Evolutionary conservation across 345 rosid species (phyloP), one percentile per base, ranked within the genome.

Genomic region (Rhizophora apiculata): DNA sequence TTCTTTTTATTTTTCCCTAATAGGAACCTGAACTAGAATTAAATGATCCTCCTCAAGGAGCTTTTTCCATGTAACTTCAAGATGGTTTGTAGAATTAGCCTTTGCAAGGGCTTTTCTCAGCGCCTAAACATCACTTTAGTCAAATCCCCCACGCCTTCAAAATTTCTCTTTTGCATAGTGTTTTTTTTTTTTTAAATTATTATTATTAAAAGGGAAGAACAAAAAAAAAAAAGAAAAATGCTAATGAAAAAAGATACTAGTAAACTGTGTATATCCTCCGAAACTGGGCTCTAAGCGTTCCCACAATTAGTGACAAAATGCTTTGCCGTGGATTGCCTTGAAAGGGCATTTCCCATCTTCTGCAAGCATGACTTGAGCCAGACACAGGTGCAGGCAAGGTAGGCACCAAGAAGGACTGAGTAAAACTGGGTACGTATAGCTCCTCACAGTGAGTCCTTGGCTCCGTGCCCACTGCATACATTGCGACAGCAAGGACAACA

Each of bases 401-500:
- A 1, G 86, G 77, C n/a, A 84, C 85, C 74, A 86, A 49, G 69
- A 86, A 86, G 13, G 90, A 86, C 46, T 67, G 83, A 24, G 62
- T 78, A 27, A 86, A 77, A 22, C 55, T 64, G 0, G 71, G 56
- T 21, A 26, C 11, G 7, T 60, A 65, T 3, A 62, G 13, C 39
- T 67, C 20, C 20, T 29, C 60, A 63, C 60, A 55, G 0, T 65
- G 64, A 19, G 24, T 51, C 19, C 63, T 73, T 1, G 83, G 76
- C 62, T 71, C 79, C 0, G 65, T 46, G 3, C 87, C 86, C 9
- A 62, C 24, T 11, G 43, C 72, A 82, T 78, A 83, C 2, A 83
- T 78, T 32, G 72, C 21, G 4, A 74, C 55, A 0, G 82, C 82
- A 21, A 87, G 63, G 15, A 56, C 68, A 6, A 77, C 67, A 1